A percentile compares a stretch with the other conserved stretches of the same genome.
phyloP scores from a whole-genome alignment of 2,329 filamentous ascomycete genomes.

The Scedosporium minutisporum region DNA sequence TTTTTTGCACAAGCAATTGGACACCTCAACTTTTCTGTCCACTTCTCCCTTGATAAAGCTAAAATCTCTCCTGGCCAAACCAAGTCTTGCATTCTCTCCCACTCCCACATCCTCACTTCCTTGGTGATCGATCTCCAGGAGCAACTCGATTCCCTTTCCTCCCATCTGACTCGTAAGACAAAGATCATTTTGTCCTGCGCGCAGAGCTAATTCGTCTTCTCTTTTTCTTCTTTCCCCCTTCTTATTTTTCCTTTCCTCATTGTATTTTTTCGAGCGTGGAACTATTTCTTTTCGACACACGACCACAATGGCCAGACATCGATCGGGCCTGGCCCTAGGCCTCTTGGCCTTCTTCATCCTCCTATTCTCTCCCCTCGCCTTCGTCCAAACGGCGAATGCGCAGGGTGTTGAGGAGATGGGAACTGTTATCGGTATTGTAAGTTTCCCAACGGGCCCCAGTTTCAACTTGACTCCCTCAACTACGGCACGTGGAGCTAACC shows the following conservation, averaged over 20 bases:
- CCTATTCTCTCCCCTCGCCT: conserved; percentile 77
- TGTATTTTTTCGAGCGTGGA: not conserved
- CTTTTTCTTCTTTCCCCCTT: conserved; percentile 10
- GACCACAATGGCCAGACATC: conserved; percentile 42
- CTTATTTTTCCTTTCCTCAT: conserved; percentile 13
- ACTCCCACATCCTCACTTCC: conserved; percentile 18
- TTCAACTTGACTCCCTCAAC: not conserved
- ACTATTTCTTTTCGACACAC: conserved; percentile 13
- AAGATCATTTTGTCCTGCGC: not conserved
- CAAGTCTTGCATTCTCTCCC: conserved; percentile 12
- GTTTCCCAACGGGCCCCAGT: conserved; percentile 18
- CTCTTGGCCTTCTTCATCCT: conserved; percentile 85
- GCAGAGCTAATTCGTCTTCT: conserved; percentile 9
- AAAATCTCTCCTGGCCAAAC: conserved; percentile 17
- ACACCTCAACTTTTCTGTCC: conserved; percentile 32
- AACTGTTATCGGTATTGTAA: conserved; percentile 84
- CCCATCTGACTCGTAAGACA: conserved; percentile 14
- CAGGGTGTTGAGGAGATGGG: conserved; percentile 71
- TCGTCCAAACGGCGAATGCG: conserved; percentile 67
- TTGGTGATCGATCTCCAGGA: conserved; percentile 16
- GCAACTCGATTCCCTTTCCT: conserved; percentile 18
- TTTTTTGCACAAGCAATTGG: conserved; percentile 20
- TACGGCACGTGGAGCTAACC: conserved; percentile 12
- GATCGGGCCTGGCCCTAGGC: conserved; percentile 73
- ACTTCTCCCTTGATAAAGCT: conserved; percentile 17